phyloP scores from a whole-genome alignment of 2,329 filamentous ascomycete genomes.

The Paecilomyces dactylethromorphus region DNA sequence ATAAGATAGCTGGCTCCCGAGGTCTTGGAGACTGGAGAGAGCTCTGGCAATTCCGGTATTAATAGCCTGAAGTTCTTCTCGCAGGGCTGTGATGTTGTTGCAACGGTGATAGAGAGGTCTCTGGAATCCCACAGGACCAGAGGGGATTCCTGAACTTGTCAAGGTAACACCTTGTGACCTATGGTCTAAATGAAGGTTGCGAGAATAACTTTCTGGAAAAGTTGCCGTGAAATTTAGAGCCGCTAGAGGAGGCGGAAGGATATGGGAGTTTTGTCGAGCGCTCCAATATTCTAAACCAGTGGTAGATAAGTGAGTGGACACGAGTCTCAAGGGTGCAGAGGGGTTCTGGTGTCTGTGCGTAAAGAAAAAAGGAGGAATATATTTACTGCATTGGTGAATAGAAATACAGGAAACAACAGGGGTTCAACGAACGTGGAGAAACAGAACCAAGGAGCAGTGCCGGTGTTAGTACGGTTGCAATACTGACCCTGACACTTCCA shows the following conservation, averaged over 20 bases:
- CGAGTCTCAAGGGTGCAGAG: not conserved
- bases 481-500: slow-evolving; percentile 10
- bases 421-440: not conserved
- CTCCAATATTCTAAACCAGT: slow-evolving; percentile 9
- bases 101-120: not conserved
- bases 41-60: not conserved
- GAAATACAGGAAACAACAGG: slow-evolving; percentile 2
- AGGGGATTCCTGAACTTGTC: not conserved
- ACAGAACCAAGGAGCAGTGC: slow-evolving; percentile 2
- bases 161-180: not conserved
- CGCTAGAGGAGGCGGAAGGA: not conserved
- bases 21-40: not conserved
- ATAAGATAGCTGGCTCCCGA: not conserved
- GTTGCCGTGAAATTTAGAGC: not conserved
- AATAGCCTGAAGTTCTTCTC: not conserved
- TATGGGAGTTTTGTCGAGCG: not conserved
- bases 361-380: not conserved
- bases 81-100: not conserved
- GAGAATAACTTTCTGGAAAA: not conserved
- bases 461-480: not conserved
- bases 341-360: not conserved
- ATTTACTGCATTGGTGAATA: slow-evolving; percentile 6
- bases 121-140: not conserved
- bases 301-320: not conserved
- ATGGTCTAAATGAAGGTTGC: not conserved